Conservation (phyloP, 2,329 filamentous ascomycete species). For the Talaromyces islandicus region DNA sequence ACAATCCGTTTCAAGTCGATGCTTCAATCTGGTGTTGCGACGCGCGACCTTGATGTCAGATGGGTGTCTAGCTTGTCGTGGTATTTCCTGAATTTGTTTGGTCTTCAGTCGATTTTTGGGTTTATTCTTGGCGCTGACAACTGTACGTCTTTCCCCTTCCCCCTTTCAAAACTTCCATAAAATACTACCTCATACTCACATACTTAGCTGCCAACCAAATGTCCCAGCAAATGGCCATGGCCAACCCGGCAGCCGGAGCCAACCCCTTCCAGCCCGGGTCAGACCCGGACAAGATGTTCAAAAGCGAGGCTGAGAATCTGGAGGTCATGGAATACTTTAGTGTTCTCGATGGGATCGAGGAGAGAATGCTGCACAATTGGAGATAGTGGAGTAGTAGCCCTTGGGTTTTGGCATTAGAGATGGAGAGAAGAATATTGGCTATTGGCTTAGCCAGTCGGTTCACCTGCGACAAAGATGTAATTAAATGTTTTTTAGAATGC, state of each 20-base stretch:
- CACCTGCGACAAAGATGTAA: background rate
- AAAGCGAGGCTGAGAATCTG: conserved; percentile 87
- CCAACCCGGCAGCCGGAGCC: conserved; percentile 59
- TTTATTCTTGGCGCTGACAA: conserved; percentile 96
- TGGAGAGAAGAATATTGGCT: background rate
- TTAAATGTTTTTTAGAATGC: background rate
- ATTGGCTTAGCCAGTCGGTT: too few relatives aligned
- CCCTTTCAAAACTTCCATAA: conserved; percentile 1
- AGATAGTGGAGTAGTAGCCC: conserved; percentile 8
- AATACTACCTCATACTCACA: background rate
- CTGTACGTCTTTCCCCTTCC: conserved; percentile 55
- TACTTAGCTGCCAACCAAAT: conserved; percentile 80
- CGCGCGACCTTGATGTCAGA: conserved; percentile 89
- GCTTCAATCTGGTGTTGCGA: conserved; percentile 94
- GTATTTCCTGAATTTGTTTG: conserved; percentile 98
- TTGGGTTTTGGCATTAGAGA: background rate
- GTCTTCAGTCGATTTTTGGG: conserved; percentile 92
- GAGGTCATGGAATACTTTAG: conserved; percentile 93
- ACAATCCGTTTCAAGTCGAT: conserved; percentile 99
- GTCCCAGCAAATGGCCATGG: conserved; percentile 72
- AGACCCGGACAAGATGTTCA: conserved; percentile 93
- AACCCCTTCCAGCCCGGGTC: conserved; percentile 86
- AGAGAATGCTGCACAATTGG: conserved; percentile 62
- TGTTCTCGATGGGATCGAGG: conserved; percentile 81
- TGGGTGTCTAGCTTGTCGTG: conserved; percentile 99